Evolutionary conservation across 257 asterid species (phyloP).

Genomic region (Plantago ovata): DNA sequence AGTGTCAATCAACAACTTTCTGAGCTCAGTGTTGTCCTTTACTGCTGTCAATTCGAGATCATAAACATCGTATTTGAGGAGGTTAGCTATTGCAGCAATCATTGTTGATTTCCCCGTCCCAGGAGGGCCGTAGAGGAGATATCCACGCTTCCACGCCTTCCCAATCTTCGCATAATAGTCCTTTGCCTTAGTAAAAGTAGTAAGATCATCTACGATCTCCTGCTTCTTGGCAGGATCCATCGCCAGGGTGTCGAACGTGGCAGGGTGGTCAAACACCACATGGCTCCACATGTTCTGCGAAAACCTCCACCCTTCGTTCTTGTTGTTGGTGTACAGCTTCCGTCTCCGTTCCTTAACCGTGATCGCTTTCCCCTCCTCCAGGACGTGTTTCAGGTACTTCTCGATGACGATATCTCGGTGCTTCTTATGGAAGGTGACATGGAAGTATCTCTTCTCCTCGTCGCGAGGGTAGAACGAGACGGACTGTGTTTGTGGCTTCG

Average conservation of each 20-base stretch:
- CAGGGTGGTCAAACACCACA: constrained; percentile 47
- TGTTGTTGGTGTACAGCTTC: constrained; percentile 43
- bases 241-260: constrained; percentile 37
- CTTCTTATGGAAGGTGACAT: constrained; percentile 38
- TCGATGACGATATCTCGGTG: constrained; percentile 24
- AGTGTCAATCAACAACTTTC: constrained; percentile 42
- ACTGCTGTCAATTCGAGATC: constrained; percentile 48
- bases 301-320: constrained; percentile 24
- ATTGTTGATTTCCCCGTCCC: constrained; percentile 53
- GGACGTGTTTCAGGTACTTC: constrained; percentile 33
- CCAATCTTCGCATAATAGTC: constrained; percentile 53
- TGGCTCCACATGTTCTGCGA: constrained; percentile 44
- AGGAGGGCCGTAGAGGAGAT: constrained; percentile 43
- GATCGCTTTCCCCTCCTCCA: constrained; percentile 42
- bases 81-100: constrained; percentile 56
- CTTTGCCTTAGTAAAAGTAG: constrained; percentile 31
- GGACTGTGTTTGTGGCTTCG: constrained; percentile 20
- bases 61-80: constrained; percentile 39
- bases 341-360: constrained; percentile 32
- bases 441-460: constrained; percentile 34
- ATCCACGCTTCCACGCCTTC: constrained; percentile 64
- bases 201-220: constrained; percentile 40
- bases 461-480: constrained; percentile 39
- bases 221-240: constrained; percentile 45
- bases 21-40: constrained; percentile 42